Evolutionary conservation across 108 stramenopile species (phyloP), one percentile per base, ranked within the genome.

Genomic region (Conticribra guillardii): DNA sequence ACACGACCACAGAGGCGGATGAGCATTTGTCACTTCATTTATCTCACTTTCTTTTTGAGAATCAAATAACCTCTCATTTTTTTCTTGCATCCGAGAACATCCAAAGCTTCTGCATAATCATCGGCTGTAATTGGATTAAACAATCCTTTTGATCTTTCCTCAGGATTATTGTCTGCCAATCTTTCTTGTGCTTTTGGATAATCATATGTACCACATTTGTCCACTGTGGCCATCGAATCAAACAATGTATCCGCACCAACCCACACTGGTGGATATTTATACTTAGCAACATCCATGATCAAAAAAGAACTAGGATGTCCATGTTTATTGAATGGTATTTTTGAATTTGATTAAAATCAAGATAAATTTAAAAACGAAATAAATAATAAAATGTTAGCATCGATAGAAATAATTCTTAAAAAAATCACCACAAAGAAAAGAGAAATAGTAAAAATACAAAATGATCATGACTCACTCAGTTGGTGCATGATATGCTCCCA

Each of bases 221-320:
- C 94, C 24, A 78, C 37, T 4, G 79, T 88, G 14, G 53, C 64
- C 82, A 97, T 89, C 9, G 96, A 82, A 2, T 77, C 67, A 54
- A 79, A 86, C 49, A 98, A 69, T 8, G 54, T 61, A 0, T 66
- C 74, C 19, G 96, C 73, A 3, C 89, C 69, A 16, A 95, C 92
- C 98, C 98, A 99, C 45, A 88, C 95, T 29, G 94, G 85, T 0
- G 96, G 94, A 80, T 96, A 95, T 83, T 99, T 99, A 89, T 98
- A 99, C 57, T 97, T 96, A 41, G 98, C 98, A 29, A 95, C 88
- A 79, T 99, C 98, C 87, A 99, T 71, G 45, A 99, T 73, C 50
- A 98, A 83, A 28, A 99, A 97, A n/a, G 81, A 56, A 66, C n/a
- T n/a, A n/a, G n/a, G n/a, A n/a, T n/a, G n/a, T n/a, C n/a, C n/a